Evolutionary conservation across 2,329 filamentous ascomycete species (phyloP).

Genomic region (Pezizomycotina sp.): DNA sequence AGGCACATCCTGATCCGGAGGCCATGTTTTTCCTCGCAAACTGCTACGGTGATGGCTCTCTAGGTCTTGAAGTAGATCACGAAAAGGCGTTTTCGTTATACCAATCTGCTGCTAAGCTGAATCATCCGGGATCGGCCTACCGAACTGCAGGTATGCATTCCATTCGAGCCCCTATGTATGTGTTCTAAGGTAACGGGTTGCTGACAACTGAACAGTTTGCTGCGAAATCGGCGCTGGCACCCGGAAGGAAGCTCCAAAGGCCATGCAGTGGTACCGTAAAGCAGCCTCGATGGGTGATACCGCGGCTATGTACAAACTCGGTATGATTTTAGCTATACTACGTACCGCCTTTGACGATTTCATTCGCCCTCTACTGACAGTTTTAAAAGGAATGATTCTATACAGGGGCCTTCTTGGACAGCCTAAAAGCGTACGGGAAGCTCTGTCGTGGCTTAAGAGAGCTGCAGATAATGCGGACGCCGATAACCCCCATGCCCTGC

Average conservation of each 20-base stretch:
- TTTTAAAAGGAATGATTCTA: conserved; percentile 40
- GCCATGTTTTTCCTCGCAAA: conserved; percentile 93
- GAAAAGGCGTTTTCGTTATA: conserved; percentile 91
- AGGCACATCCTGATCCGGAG: conserved; percentile 40
- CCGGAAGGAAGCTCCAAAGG: conserved; percentile 75
- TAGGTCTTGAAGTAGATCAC: conserved; percentile 64
- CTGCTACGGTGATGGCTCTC: conserved; percentile 62
- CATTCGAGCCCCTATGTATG: not conserved
- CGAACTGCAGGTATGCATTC: conserved; percentile 47
- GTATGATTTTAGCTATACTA: conserved; percentile 54
- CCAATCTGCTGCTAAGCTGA: conserved; percentile 78
- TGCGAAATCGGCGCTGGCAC: conserved; percentile 95
- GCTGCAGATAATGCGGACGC: conserved; percentile 73
- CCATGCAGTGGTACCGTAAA: conserved; percentile 95
- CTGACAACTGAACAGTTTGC: conserved; percentile 42
- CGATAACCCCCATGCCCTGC: conserved; percentile 87
- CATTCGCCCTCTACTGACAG: too few relatives aligned
- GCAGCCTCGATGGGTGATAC: conserved; percentile 79
- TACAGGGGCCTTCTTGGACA: conserved; percentile 90
- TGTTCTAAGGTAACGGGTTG: not conserved
- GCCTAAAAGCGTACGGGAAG: conserved; percentile 63
- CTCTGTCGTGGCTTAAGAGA: conserved; percentile 79
- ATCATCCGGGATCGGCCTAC: conserved; percentile 76
- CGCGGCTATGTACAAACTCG: conserved; percentile 95
- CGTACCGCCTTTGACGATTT: too few relatives aligned